Conservation (phyloP, 2,329 filamentous ascomycete species). For the Fusarium sororula region DNA sequence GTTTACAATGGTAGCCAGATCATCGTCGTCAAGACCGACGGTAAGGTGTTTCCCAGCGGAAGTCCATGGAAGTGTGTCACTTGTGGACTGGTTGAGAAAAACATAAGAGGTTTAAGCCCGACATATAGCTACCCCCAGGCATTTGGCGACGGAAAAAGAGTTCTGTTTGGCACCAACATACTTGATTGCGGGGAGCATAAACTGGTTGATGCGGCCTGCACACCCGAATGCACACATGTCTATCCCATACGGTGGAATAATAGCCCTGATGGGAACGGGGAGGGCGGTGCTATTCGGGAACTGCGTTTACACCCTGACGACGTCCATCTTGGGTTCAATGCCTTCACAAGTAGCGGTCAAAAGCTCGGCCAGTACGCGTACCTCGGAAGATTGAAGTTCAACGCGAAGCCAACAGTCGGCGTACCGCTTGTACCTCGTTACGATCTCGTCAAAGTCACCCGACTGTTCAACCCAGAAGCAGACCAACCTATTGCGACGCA, state of each 20-base stretch:
- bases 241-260: conserved; percentile 21
- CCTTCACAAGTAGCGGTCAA: conserved; percentile 38
- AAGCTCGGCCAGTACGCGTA: conserved; percentile 44
- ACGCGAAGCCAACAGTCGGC: conserved; percentile 45
- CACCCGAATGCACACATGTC: not conserved
- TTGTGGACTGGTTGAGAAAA: conserved; percentile 51
- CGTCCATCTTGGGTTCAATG: conserved; percentile 54
- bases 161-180: conserved; percentile 46
- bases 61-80: not conserved
- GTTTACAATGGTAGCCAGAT: conserved; percentile 54
- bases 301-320: conserved; percentile 57
- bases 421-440: conserved; percentile 46
- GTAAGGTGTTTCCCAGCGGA: conserved; percentile 35
- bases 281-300: conserved; percentile 51
- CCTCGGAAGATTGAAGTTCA: conserved; percentile 53
- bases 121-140: conserved; percentile 53
- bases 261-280: conserved; percentile 40
- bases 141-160: conserved; percentile 50
- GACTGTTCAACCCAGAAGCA: conserved; percentile 42
- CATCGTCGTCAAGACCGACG: conserved; percentile 54
- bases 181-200: conserved; percentile 49
- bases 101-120: conserved; percentile 33
- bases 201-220: conserved; percentile 41
- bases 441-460: conserved; percentile 52
- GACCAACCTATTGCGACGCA: not conserved